Base-by-base conservation (phyloP, 306 rosid species). In the Cotoneaster glaucophyllus region DNA sequence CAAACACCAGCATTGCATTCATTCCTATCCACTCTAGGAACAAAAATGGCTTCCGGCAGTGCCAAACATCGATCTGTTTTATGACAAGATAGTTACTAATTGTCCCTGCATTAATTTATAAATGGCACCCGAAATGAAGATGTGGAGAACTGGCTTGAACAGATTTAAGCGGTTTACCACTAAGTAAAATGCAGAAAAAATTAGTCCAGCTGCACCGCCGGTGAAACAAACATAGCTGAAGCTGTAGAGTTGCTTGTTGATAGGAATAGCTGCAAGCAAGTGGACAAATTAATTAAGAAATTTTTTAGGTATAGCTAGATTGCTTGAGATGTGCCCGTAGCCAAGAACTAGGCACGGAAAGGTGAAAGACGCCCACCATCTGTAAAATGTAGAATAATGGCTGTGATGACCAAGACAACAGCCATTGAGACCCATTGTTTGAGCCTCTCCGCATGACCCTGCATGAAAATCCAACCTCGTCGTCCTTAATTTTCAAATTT, bases 1-100 rank as follows among this genome's bases (percentile, higher is more conserved):
- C 96, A 83, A 81, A 93, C 77, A 93, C 97, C 28, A 91, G 88
- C 98, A 93, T 91, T 13, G 97, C 97, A 75, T 93, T 93, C 97
- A 88, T 89, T 79, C 98, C 98, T 29, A 93, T 93, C 98, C 98
- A 93, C 69, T 93, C 97, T 63, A 93, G 83, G 83, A 89, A 85
- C 56, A 93, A 79, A 73, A 93, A 93, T 44, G 93, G 96, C 28
- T 80, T 88, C 28, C 92, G 84, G 28, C 83, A 39, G 14, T 92
- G 93, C 96, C 92, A 89, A 66, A 93, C 85, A 77, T 93, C 96
- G 10, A 93, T 93, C 97, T 93, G 87, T 78, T 77, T 37, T 17
- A 8, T 67, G 22, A 11, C 21, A 39, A 41, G 39, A 34, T 8
- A 14, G 67, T 63, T 11, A 63, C 17, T 63, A 29, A 4, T 17